Conservation (phyloP, 768 basidiomycete genomes). For the Clathrus columnatus region DNA sequence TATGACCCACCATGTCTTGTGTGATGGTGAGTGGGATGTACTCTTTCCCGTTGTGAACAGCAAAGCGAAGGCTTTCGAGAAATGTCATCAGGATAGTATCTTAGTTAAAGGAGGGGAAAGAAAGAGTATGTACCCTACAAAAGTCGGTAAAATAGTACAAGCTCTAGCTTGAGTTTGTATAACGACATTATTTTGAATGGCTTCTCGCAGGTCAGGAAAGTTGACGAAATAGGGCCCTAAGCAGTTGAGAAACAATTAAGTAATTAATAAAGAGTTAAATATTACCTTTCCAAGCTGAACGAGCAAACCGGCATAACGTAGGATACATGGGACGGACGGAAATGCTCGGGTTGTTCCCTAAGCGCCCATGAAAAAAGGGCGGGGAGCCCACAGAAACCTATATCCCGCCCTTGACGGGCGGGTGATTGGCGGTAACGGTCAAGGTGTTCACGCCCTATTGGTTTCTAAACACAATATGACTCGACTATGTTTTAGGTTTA, state of each 20-base stretch:
- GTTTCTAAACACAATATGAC: too few relatives aligned
- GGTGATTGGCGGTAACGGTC: too few relatives aligned
- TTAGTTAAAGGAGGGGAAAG: neutral
- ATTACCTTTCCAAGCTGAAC: constrained; percentile 82
- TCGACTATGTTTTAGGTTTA: too few relatives aligned
- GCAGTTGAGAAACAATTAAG: neutral
- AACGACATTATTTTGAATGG: constrained; percentile 70
- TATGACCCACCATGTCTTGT: constrained; percentile 98
- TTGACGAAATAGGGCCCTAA: constrained; percentile 91
- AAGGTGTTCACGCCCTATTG: too few relatives aligned
- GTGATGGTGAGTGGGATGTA: constrained; percentile 80
- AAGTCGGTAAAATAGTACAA: constrained; percentile 92
- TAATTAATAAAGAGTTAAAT: neutral
- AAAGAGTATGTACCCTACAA: constrained; percentile 67
- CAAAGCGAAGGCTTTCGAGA: constrained; percentile 60
- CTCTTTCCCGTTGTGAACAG: constrained; percentile 92
- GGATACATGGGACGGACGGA: constrained; percentile 46
- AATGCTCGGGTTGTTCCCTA: neutral
- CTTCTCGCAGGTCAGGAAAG: constrained; percentile 80
- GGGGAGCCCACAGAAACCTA: too few relatives aligned
- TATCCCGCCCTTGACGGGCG: too few relatives aligned
- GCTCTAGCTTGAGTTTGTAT: constrained; percentile 83
- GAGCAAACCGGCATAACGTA: constrained; percentile 48
- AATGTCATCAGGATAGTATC: neutral
- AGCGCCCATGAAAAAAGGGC: too few relatives aligned